Conservation (phyloP, 495 filamentous ascomycete species). For the Parmelia sp. region DNA sequence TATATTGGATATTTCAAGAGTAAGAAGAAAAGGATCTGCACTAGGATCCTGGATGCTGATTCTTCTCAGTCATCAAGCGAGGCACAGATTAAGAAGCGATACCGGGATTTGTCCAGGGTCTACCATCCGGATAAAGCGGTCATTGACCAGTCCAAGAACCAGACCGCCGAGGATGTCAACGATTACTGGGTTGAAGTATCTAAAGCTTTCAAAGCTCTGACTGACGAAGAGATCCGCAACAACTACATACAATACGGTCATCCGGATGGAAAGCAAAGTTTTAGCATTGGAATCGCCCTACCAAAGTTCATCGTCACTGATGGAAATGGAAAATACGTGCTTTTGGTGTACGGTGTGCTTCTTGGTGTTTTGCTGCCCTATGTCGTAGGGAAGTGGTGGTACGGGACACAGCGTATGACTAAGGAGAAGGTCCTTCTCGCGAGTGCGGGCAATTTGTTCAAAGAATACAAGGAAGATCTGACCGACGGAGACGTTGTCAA, state of each 20-base stretch:
- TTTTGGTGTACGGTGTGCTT: constrained; percentile 78
- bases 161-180: constrained; percentile 80
- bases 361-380: constrained; percentile 89
- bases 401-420: constrained; percentile 84
- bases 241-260: constrained; percentile 95
- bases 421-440: constrained; percentile 87
- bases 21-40: constrained; percentile 33
- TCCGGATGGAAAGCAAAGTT: constrained; percentile 95
- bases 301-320: constrained; percentile 89
- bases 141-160: constrained; percentile 75
- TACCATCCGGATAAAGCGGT: constrained; percentile 89
- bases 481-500: constrained; percentile 71
- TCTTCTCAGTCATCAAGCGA: constrained; percentile 64
- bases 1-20: constrained; percentile 77
- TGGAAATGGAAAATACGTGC: constrained; percentile 90
- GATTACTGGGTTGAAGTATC: constrained; percentile 86
- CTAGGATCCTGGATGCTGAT: constrained; percentile 4
- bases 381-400: constrained; percentile 96
- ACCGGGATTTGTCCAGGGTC: constrained; percentile 76
- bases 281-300: constrained; percentile 94
- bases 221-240: constrained; percentile 92
- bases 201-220: constrained; percentile 95
- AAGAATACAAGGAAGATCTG: constrained; percentile 78
- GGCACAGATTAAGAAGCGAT: constrained; percentile 82
- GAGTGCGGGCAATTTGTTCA: constrained; percentile 89